These are phyloP conservation scores for Trypanosoma boissoni DNA, from an alignment of 208 protist genomes.

Conservation along the genomic window DNA sequence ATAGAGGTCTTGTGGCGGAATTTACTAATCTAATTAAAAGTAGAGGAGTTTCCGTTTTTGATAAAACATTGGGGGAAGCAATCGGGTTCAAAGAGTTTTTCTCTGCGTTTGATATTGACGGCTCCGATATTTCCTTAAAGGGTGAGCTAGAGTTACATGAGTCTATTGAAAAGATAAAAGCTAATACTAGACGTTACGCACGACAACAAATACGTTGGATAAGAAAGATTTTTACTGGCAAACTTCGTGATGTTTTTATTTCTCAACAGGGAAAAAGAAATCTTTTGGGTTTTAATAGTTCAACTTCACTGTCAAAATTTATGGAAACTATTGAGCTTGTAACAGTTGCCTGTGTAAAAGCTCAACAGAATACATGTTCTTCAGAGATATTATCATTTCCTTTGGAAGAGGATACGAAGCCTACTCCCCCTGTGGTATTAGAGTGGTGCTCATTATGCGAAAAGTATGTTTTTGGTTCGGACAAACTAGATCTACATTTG, in stretches of 20 bases:
- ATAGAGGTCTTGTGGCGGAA: slow-evolving; percentile 65
- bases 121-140: slow-evolving; percentile 1
- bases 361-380: too few species aligned
- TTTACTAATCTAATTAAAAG: slow-evolving; percentile 31
- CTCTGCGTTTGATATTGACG: slow-evolving; percentile 12
- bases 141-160: slow-evolving; percentile 18
- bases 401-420: slow-evolving; percentile 1
- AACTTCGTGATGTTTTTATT: slow-evolving; percentile 20
- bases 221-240: slow-evolving; percentile 59
- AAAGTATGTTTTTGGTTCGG: slow-evolving; percentile 47
- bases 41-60: slow-evolving; percentile 39
- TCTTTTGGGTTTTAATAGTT: slow-evolving; percentile 35
- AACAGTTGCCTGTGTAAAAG: slow-evolving; percentile 9
- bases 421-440: slow-evolving; percentile 31
- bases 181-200: slow-evolving; percentile 75
- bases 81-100: slow-evolving; percentile 86
- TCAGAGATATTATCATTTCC: slow-evolving; percentile 24
- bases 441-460: slow-evolving; percentile 59
- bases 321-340: slow-evolving; percentile 9
- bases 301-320: slow-evolving; percentile 13
- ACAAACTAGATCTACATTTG: slow-evolving; percentile 47
- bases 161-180: slow-evolving; percentile 57
- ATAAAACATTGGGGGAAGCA: slow-evolving; percentile 51
- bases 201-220: slow-evolving; percentile 79
- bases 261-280: slow-evolving; percentile 19